Conservation (phyloP, 129 eudicot genomes). For the Artemisia annua region DNA sequence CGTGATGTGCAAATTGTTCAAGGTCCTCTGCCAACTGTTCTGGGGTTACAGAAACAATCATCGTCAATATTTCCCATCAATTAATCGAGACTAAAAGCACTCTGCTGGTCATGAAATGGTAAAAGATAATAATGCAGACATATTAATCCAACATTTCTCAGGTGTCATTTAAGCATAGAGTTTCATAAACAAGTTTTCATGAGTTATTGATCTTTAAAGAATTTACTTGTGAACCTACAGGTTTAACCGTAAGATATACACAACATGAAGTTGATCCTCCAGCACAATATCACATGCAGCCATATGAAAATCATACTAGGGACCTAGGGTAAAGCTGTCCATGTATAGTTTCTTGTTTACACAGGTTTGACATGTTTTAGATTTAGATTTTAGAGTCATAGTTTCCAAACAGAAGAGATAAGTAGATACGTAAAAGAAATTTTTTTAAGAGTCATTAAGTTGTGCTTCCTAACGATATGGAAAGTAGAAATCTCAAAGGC, state of each 20-base stretch:
- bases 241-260: neutral
- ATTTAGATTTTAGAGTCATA: neutral
- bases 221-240: neutral
- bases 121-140: conserved; percentile 3
- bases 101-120: neutral
- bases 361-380: neutral
- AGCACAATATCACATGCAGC: neutral
- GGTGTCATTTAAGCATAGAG: conserved; percentile 15
- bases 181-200: conserved; percentile 11
- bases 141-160: conserved; percentile 17
- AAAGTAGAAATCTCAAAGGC: neutral
- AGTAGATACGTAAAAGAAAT: neutral
- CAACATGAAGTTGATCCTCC: conserved; percentile 5
- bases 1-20: conserved; percentile 86
- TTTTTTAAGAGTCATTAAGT: neutral
- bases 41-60: conserved; percentile 27
- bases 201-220: neutral
- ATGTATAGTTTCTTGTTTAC: conserved; percentile 2
- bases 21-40: conserved; percentile 91
- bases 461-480: neutral
- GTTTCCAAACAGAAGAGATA: neutral
- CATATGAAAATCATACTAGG: neutral
- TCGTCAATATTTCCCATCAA: conserved; percentile 15
- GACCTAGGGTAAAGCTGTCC: neutral
- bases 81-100: neutral